Conservation (phyloP, 192 early-diverging fungal species). For the Borealophlyctis nickersoniae region DNA sequence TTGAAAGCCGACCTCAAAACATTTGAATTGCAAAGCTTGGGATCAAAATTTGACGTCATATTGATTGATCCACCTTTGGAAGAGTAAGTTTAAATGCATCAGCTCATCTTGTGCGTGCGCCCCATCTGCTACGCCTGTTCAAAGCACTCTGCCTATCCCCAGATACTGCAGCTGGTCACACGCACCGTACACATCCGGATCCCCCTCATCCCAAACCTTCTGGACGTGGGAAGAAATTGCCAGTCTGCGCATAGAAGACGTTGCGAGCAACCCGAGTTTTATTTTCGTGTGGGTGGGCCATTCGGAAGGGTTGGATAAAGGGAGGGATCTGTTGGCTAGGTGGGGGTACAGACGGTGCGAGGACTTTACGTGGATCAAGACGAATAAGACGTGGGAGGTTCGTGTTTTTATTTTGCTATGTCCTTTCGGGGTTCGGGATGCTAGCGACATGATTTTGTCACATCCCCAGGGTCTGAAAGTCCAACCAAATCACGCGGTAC, state of each 20-base stretch:
- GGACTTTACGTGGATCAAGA: constrained; percentile 67
- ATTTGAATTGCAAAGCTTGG: constrained; percentile 45
- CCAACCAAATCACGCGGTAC: constrained; percentile 40
- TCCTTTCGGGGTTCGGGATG: too few species aligned
- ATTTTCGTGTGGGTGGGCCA: constrained; percentile 64
- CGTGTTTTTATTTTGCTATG: too few species aligned
- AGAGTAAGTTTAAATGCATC: constrained; percentile 52
- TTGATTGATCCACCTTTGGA: constrained; percentile 58
- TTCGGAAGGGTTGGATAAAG: constrained; percentile 51
- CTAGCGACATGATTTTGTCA: too few species aligned
- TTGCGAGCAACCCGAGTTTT: constrained; percentile 59
- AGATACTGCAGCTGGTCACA: constrained; percentile 25
- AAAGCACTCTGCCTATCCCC: neutral
- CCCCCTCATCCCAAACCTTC: constrained; percentile 3
- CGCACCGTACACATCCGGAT: neutral
- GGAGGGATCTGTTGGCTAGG: constrained; percentile 52
- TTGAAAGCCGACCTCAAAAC: constrained; percentile 46
- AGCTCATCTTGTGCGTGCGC: too few species aligned
- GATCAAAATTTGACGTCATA: constrained; percentile 58
- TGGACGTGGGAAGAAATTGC: constrained; percentile 48
- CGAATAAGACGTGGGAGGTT: constrained; percentile 49
- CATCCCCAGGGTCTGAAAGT: constrained; percentile 32
- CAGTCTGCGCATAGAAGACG: constrained; percentile 48
- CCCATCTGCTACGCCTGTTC: neutral
- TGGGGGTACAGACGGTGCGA: constrained; percentile 67